Conservation (phyloP, 2,329 filamentous ascomycete genomes). For the Aspergillus sp. region DNA sequence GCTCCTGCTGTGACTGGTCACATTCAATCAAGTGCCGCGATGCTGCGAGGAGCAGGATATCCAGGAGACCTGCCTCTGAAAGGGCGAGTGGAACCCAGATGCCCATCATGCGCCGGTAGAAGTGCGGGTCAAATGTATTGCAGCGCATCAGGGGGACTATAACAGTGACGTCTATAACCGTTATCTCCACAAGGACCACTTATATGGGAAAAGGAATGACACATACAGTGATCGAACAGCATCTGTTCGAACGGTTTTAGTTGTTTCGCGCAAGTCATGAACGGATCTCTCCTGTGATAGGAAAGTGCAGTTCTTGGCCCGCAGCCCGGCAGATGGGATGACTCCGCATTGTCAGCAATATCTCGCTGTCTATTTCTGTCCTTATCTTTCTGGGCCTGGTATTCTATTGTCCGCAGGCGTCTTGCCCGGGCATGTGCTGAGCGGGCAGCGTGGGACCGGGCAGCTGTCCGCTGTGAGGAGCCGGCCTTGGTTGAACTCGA, state of each 20-base stretch:
- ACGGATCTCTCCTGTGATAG: constrained; percentile 17
- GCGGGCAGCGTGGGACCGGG: constrained; percentile 22
- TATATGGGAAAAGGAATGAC: background rate
- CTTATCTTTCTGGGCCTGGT: constrained; percentile 17
- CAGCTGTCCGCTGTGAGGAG: constrained; percentile 6
- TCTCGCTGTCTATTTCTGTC: accelerated
- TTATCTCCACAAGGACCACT: background rate
- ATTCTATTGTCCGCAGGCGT: constrained; percentile 19
- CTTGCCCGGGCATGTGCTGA: constrained; percentile 17
- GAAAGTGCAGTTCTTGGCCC: background rate
- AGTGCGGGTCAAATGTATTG: background rate
- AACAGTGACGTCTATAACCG: background rate
- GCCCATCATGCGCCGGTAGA: constrained; percentile 2
- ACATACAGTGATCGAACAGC: constrained; percentile 24
- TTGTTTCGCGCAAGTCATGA: constrained; percentile 12
- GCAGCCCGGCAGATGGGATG: background rate
- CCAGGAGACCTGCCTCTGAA: constrained; percentile 13
- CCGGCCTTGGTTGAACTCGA: background rate
- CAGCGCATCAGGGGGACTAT: constrained; percentile 11
- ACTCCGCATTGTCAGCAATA: accelerated
- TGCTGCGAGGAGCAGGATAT: constrained; percentile 17
- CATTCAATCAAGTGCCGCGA: constrained; percentile 15
- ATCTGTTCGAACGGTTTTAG: constrained; percentile 15
- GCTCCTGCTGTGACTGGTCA: background rate
- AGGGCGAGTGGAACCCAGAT: constrained; percentile 15